These are phyloP conservation scores for Nyssa sinensis DNA, from an alignment of 148 eudicot species.

Conservation along the genomic window DNA sequence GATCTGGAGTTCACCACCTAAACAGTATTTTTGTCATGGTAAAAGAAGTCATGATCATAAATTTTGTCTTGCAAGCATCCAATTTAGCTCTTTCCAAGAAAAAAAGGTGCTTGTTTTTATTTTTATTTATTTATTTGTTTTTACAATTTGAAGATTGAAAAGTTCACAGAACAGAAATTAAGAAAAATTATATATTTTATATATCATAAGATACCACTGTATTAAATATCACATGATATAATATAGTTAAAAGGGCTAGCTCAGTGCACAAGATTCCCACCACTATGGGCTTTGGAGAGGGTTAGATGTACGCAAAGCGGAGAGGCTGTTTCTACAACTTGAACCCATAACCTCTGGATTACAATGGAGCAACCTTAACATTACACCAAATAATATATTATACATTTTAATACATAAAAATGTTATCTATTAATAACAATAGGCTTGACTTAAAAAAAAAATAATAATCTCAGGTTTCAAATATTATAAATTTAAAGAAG, in stretches of 20 bases:
- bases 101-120: background rate
- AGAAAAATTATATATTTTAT: background rate
- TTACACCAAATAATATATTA: too few relatives aligned
- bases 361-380: too few relatives aligned
- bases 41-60: background rate
- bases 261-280: too few relatives aligned
- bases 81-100: background rate
- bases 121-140: background rate
- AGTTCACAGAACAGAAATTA: too few relatives aligned
- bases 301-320: too few relatives aligned
- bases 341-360: too few relatives aligned
- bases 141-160: background rate
- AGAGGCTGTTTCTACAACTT: too few relatives aligned
- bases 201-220: background rate
- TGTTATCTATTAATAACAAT: background rate
- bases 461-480: background rate
- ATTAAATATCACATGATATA: background rate
- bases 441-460: background rate
- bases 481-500: background rate
- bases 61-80: constrained; percentile 4
- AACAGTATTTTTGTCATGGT: background rate
- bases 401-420: too few relatives aligned
- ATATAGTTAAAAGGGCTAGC: too few relatives aligned
- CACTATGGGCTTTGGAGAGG: too few relatives aligned
- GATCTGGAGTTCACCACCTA: background rate